Evolutionary conservation across 345 rosid genomes (phyloP).

Genomic region (Lumnitzera racemosa): DNA sequence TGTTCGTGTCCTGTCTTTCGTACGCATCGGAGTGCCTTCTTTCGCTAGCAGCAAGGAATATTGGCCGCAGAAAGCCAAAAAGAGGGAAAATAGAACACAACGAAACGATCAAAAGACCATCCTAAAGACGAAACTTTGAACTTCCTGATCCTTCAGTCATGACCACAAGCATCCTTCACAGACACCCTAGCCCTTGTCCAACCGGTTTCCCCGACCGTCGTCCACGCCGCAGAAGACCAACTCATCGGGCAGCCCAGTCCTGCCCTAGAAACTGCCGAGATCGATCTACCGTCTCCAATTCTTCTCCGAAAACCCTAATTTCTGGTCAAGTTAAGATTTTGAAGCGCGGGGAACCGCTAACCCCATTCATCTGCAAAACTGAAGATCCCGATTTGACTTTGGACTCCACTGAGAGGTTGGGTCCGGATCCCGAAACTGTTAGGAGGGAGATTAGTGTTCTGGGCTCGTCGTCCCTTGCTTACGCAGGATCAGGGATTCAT

Average conservation of each 20-base stretch:
- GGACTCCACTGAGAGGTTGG: constrained; percentile 36
- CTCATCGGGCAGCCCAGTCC: constrained; percentile 10
- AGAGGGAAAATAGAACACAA: too few relatives aligned
- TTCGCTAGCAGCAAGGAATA: too few relatives aligned
- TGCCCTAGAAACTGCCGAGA: background rate
- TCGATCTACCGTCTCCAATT: constrained; percentile 17
- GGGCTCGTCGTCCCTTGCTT: constrained; percentile 14
- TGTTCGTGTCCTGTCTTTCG: too few relatives aligned
- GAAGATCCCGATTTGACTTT: constrained; percentile 22
- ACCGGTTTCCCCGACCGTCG: constrained; percentile 7
- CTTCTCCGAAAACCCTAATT: constrained; percentile 29
- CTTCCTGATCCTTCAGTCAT: background rate
- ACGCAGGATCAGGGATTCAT: constrained; percentile 24
- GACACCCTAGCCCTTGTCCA: constrained; percentile 15
- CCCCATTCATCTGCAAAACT: constrained; percentile 9
- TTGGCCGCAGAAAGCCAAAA: too few relatives aligned
- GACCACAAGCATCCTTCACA: background rate
- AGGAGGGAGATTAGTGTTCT: constrained; percentile 26
- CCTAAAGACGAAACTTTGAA: constrained; percentile 25
- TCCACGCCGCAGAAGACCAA: constrained; percentile 26
- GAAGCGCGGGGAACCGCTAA: constrained; percentile 48
- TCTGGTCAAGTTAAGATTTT: constrained; percentile 59
- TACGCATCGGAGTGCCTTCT: too few relatives aligned
- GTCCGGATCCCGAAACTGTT: constrained; percentile 41
- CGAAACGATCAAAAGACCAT: too few relatives aligned